phyloP scores from a whole-genome alignment of 129 eudicot species.

The Flaveria bidentis region DNA sequence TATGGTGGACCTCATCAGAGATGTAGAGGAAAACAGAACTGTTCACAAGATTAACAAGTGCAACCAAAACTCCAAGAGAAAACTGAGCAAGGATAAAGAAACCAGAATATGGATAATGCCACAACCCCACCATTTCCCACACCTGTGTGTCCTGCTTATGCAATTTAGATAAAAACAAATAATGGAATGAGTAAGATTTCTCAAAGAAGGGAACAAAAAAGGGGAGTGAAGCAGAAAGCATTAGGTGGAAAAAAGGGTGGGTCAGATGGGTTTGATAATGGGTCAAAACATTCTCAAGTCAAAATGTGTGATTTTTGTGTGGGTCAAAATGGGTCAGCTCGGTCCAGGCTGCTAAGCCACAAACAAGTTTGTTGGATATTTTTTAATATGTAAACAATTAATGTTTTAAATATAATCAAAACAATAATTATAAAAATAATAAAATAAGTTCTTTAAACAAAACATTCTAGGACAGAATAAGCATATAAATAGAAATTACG shows the following conservation, averaged over 20 bases:
- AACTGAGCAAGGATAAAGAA: conserved; percentile 91
- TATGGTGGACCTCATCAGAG: conserved; percentile 59
- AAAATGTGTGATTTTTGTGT: background rate
- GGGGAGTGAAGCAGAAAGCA: conserved; percentile 5
- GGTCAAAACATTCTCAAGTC: background rate
- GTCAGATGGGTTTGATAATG: background rate
- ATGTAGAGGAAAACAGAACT: conserved; percentile 83
- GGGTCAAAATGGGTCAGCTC: background rate
- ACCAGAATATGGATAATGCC: conserved; percentile 98
- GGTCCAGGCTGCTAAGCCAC: background rate
- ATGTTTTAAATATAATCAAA: background rate
- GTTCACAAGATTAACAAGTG: conserved; percentile 93
- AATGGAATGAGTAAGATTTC: conserved; percentile 2
- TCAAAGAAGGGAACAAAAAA: background rate
- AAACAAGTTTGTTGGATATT: background rate
- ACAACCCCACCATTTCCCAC: conserved; percentile 97
- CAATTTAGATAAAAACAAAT: conserved; percentile 18
- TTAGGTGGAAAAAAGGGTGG: conserved; percentile 1
- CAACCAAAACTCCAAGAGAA: conserved; percentile 87
- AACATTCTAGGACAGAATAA: background rate
- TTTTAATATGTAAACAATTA: background rate
- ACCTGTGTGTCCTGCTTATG: conserved; percentile 74
- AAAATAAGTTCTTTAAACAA: background rate
- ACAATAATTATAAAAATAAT: background rate
- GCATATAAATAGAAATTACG: background rate